phyloP scores from a whole-genome alignment of 75 land plant genomes.

The Chamaecyparis obtusa region DNA sequence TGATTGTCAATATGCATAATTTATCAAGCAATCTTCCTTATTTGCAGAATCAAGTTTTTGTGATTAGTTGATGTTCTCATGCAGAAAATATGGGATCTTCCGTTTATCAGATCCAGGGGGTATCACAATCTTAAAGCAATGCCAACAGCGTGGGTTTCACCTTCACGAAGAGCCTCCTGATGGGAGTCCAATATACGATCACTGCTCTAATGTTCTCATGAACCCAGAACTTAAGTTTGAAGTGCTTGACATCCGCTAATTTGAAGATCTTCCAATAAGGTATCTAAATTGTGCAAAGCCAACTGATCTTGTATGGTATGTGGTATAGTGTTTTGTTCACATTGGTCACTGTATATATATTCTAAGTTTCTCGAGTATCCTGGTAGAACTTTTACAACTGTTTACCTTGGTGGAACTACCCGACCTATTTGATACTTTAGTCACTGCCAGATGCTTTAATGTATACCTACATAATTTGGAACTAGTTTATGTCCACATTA shows the following conservation, averaged over 20 bases:
- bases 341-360: neutral
- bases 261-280: neutral
- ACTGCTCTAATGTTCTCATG: slow-evolving; percentile 80
- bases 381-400: neutral
- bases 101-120: slow-evolving; percentile 78
- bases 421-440: neutral
- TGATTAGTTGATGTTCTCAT: slow-evolving; percentile 34
- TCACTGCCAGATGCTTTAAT: neutral
- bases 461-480: neutral
- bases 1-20: neutral
- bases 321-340: neutral
- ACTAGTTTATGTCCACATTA: neutral
- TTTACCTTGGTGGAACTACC: neutral
- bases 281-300: neutral
- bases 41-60: slow-evolving; percentile 33
- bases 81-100: slow-evolving; percentile 68
- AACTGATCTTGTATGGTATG: neutral
- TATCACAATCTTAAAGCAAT: slow-evolving; percentile 65
- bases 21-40: neutral
- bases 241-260: slow-evolving; percentile 72
- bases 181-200: slow-evolving; percentile 81
- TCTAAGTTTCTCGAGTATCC: neutral
- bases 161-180: slow-evolving; percentile 81
- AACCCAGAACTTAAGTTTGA: slow-evolving; percentile 64
- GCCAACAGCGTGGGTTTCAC: slow-evolving; percentile 87